Evolutionary conservation across 257 asterid genomes (phyloP).

Genomic region (Gentiana macrophylla): DNA sequence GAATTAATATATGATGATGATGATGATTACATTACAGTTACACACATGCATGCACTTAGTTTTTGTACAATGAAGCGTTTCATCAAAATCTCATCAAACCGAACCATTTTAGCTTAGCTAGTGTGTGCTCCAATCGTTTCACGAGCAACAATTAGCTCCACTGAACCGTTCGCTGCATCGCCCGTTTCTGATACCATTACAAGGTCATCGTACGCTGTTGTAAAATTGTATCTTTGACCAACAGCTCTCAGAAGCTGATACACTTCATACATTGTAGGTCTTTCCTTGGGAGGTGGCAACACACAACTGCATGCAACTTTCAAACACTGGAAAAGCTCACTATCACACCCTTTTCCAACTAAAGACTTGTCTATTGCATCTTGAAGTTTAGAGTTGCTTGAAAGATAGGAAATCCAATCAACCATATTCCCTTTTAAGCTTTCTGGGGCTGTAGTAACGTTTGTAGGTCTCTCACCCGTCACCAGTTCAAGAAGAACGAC

Average conservation of each 20-base stretch:
- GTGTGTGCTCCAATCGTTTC: constrained; percentile 23
- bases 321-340: constrained; percentile 67
- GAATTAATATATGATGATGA: constrained; percentile 1
- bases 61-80: too few species aligned
- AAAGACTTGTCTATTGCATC: constrained; percentile 59
- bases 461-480: constrained; percentile 54
- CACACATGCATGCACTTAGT: constrained; percentile 4
- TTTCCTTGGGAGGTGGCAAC: constrained; percentile 50
- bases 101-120: constrained; percentile 5
- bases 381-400: constrained; percentile 46
- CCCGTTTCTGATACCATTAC: constrained; percentile 38
- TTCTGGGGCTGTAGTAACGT: constrained; percentile 54
- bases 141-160: constrained; percentile 78
- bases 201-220: constrained; percentile 48
- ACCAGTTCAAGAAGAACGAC: constrained; percentile 83
- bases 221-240: constrained; percentile 52
- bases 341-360: constrained; percentile 48
- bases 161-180: constrained; percentile 25
- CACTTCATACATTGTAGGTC: constrained; percentile 88
- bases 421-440: constrained; percentile 72
- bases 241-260: constrained; percentile 70
- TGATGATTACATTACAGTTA: constrained; percentile 17
- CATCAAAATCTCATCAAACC: not conserved
- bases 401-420: constrained; percentile 65
- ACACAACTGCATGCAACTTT: constrained; percentile 81